phyloP scores from a whole-genome alignment of 257 asterid genomes.

The Thymus mandschuricus region DNA sequence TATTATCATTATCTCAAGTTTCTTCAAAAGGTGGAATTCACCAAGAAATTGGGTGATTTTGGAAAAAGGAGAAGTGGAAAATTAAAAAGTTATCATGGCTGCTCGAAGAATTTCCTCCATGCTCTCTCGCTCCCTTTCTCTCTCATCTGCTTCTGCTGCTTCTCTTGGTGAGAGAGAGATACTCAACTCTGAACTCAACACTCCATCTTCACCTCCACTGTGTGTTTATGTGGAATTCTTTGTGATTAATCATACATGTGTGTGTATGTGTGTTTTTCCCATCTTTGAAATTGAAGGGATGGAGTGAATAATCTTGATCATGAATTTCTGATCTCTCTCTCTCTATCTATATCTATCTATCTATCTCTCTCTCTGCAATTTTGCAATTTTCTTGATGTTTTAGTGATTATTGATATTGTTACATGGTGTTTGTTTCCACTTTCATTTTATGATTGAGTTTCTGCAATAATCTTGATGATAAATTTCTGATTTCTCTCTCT shows the following conservation, averaged over 20 bases:
- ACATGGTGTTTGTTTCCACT: neutral
- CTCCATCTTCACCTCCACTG: neutral
- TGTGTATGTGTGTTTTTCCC: neutral
- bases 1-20: neutral
- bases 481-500: neutral
- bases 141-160: slow-evolving; percentile 33
- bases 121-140: slow-evolving; percentile 46
- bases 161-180: slow-evolving; percentile 33
- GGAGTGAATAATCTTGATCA: slow-evolving; percentile 19
- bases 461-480: slow-evolving; percentile 1
- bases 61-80: neutral
- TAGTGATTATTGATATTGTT: neutral
- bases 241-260: neutral
- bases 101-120: slow-evolving; percentile 52
- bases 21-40: neutral
- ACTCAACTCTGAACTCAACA: neutral
- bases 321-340: neutral
- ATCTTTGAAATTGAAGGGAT: slow-evolving; percentile 8
- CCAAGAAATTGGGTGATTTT: neutral
- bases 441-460: no score
- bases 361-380: neutral
- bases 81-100: slow-evolving; percentile 38
- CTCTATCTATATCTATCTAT: no score
- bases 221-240: neutral
- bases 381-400: neutral